phyloP scores from a whole-genome alignment of 192 early-diverging fungal species.

The Coemansia javaensis region DNA sequence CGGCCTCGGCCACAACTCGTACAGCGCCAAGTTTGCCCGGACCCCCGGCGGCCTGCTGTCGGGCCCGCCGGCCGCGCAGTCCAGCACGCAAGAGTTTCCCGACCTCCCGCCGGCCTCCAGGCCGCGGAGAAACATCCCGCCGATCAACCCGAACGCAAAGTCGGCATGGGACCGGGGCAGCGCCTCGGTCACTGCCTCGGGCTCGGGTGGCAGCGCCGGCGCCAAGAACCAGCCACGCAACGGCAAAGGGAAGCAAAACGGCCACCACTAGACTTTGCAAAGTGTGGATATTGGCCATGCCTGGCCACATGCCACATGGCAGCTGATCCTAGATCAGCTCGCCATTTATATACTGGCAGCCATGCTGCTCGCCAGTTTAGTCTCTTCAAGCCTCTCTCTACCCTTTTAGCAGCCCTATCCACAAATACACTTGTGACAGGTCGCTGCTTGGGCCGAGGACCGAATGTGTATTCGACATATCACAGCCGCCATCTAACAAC shows the following conservation, averaged over 20 bases:
- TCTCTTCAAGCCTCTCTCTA: no score
- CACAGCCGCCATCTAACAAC: no score
- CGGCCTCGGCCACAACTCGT: conserved; percentile 7
- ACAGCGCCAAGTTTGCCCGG: conserved; percentile 15
- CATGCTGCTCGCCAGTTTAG: no score
- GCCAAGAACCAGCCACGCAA: conserved; percentile 16
- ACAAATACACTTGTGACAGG: no score
- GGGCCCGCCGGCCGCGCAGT: background rate
- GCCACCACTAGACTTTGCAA: conserved; percentile 5
- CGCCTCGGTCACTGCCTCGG: conserved; percentile 1
- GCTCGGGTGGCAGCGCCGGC: background rate
- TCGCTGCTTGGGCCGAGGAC: no score
- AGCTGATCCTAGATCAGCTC: no score
- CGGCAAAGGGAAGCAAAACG: conserved; percentile 27
- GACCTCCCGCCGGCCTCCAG: conserved; percentile 19
- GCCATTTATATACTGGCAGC: no score
- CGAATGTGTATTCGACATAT: no score
- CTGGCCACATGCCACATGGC: no score
- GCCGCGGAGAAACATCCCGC: conserved; percentile 11
- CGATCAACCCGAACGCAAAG: conserved; percentile 20
- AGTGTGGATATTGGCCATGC: no score
- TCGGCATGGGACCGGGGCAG: conserved; percentile 30
- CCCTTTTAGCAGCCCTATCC: no score
- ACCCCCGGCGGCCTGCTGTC: background rate
- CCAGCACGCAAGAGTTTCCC: conserved; percentile 18